Percentiles rank a stretch among this genome's conserved stretches.
phyloP scores from a whole-genome alignment of 345 rosid species.

The Gossypium rotundifolium region DNA sequence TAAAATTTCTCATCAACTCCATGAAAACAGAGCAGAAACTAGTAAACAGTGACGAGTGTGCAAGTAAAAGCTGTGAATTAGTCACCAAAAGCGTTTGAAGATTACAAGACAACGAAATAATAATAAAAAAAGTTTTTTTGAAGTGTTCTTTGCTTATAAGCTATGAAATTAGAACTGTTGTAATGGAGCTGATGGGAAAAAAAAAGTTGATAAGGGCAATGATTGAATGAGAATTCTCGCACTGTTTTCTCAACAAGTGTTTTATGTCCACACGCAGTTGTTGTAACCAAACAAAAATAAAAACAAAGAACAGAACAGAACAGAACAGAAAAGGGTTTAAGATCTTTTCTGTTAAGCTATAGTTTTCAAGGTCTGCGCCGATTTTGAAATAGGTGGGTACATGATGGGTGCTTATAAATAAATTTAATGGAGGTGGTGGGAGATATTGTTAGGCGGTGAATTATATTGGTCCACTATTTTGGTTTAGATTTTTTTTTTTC shows the following conservation, averaged over 20 bases:
- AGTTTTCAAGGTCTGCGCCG: not conserved
- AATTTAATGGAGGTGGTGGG: not conserved
- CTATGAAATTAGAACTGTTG: not conserved
- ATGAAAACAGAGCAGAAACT: slow-evolving; percentile 1
- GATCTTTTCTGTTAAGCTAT: not conserved
- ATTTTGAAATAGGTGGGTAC: not conserved
- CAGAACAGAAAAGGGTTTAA: not conserved
- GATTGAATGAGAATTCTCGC: not conserved
- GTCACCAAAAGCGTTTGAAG: not conserved
- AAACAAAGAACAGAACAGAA: not conserved
- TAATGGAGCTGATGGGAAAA: not conserved
- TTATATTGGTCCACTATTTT: not conserved
- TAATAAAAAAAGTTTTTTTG: not conserved
- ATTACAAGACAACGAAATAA: not conserved
- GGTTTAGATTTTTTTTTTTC: not conserved
- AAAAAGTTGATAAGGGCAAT: not conserved
- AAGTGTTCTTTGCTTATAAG: not conserved
- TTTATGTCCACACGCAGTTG: not conserved
- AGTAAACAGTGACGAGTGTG: not conserved
- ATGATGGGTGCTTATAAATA: too few relatives aligned
- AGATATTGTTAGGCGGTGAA: not conserved
- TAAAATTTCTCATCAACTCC: slow-evolving; percentile 10
- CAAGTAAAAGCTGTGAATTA: not conserved
- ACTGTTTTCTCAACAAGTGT: not conserved
- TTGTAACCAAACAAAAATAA: not conserved